Evolutionary conservation across 345 rosid genomes (phyloP), one percentile per base, ranked within the genome.

Genomic region (Jatropha curcas): DNA sequence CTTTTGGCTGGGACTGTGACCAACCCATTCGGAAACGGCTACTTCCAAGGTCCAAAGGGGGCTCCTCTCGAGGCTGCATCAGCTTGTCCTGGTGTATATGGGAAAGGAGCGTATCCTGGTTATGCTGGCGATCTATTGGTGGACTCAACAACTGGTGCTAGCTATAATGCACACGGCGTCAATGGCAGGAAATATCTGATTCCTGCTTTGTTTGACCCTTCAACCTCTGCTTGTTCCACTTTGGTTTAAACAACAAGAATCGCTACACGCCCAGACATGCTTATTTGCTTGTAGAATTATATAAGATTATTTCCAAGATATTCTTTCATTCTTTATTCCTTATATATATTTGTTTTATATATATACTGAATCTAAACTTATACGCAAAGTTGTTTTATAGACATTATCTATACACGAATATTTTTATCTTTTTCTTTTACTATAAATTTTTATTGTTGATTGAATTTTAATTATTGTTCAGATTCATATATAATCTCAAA

Each of bases 121-220:
- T 77, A 65, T 22, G 72, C 76, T 10, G 80, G 76, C 13, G 19
- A 77, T n/a, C 35, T 77, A 7, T 7, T 77, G 63, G 46, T 77
- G 30, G 80, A 77, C 14, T 8, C 72, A 14, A 48, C 67, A 4
- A 77, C 76, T 16, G 76, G 71, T n/a, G 76, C 76, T 39, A 66
- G 76, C 67, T 77, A 77, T 41, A 77, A 77, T 22, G 80, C 76
- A 1, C 27, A 58, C 11, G 80, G 80, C 17, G 63, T 43, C 25
- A 37, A 77, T 41, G 68, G 76, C 34, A 65, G 80, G 71, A 77
- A 71, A 41, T 77, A 58, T 61, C 31, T 77, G 76, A 72, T 77
- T 41, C 76, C 76, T 25, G 80, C 80, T 35, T 11, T 77, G 13
- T 71, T 20, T 48, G 68, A 71, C 24, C 80, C 76, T 45, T 35